Evolutionary conservation across 1,284 basidiomycete genomes (phyloP).

Genomic region (Cutaneotrichosporon cutaneum): DNA sequence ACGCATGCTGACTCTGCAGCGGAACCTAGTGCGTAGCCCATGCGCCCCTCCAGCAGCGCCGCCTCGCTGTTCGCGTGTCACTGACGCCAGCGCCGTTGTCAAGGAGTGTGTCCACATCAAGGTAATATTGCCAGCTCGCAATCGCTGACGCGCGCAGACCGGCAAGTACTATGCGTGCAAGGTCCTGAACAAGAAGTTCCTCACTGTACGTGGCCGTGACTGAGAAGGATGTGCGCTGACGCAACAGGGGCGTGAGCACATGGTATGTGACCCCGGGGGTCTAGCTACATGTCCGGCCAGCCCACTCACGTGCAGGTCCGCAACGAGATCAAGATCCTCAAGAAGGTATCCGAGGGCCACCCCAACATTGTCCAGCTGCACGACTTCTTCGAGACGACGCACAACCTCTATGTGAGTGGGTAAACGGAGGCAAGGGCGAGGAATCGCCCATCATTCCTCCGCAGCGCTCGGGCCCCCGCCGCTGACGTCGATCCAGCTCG

Average conservation of each 20-base stretch:
- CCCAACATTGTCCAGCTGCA: slow-evolving; percentile 84
- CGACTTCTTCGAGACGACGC: slow-evolving; percentile 97
- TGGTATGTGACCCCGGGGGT: slow-evolving; percentile 58
- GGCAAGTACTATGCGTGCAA: slow-evolving; percentile 58
- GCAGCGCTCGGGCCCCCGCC: background rate
- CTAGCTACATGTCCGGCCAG: background rate
- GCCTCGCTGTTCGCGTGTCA: background rate
- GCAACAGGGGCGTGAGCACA: slow-evolving; percentile 73
- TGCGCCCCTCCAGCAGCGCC: background rate
- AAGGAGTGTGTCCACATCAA: slow-evolving; percentile 92
- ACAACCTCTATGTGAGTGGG: slow-evolving; percentile 71
- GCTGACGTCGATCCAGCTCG: slow-evolving; percentile 57
- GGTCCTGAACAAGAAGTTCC: slow-evolving; percentile 84
- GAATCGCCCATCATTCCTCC: background rate
- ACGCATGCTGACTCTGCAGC: slow-evolving; percentile 29
- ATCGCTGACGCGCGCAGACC: slow-evolving; percentile 41
- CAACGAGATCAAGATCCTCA: slow-evolving; percentile 94
- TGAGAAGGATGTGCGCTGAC: slow-evolving; percentile 8
- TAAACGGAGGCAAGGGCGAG: background rate
- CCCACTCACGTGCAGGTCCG: slow-evolving; percentile 63
- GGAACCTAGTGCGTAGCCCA: slow-evolving; percentile 45
- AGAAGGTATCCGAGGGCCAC: slow-evolving; percentile 89
- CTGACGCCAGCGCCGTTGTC: slow-evolving; percentile 55
- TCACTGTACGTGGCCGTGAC: slow-evolving; percentile 60
- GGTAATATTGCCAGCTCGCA: slow-evolving; percentile 58